Evolutionary conservation across 208 protist genomes (phyloP), one percentile per base, ranked within the genome.

Genomic region (Leishmania turanica): DNA sequence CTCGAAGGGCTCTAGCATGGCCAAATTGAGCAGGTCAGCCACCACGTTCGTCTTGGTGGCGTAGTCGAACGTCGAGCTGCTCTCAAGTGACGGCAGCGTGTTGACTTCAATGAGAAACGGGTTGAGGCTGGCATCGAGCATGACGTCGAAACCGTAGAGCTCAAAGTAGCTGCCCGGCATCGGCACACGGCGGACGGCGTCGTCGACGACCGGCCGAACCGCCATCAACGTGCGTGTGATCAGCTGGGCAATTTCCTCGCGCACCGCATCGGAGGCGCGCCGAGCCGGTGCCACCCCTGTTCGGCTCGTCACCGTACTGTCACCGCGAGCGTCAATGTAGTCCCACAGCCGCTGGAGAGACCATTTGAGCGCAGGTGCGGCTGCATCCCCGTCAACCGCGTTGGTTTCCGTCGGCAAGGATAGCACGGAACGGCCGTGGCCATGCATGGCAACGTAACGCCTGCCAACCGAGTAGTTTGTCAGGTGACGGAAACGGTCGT

Each of bases 391-490:
- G 24, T 65, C 56, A n/a, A 69, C 19, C 34, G 51, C 15, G 21
- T 1, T 42, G 13, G 58, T 17, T 13, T 49, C 66, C 13, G 34
- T 27, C 5, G 37, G n/a, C 58, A n/a, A 49, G 42, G 21, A 31
- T 40, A 40, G 17, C 31, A 9, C 15, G 31, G 47, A 42, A 45
- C 60, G 74, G 73, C 31, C 31, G 3, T 74, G 54, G 40, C 75
- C 54, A 70, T 87, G 79, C 40, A 68, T 78, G 19, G 81, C 66
- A 0, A 58, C 47, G 81, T 90, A 92, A 7, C 90, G 88, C 34
- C 88, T 83, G 34, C 96, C 96, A 42, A 99, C 83, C 7, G 92
- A 96, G 82, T 97, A 99, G 86, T 99, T 99, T 51, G 97, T 99
- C 17, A 99, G 85, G 87, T 99, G 95, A 53, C 90, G 88, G 76